These are phyloP conservation scores for Puccinia horiana DNA, from an alignment of 1,284 basidiomycete species.

Conservation along the genomic window DNA sequence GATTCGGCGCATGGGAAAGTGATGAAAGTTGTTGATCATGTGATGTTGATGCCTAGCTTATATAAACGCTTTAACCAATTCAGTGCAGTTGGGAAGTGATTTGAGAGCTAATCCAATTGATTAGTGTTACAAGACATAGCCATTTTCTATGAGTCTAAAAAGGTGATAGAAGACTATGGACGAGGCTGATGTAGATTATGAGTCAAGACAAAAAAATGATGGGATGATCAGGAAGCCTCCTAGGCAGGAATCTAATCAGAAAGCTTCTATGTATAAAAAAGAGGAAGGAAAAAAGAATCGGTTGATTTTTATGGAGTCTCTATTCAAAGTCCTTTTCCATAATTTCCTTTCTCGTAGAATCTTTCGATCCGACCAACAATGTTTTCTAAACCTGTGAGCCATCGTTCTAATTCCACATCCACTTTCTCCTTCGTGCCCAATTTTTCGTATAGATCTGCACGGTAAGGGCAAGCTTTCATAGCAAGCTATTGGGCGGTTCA, in stretches of 20 bases:
- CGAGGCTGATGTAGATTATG: neutral
- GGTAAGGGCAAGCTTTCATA: constrained; percentile 95
- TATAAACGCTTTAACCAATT: no score
- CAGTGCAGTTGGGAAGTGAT: no score
- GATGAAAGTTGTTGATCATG: no score
- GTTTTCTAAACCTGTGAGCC: constrained; percentile 64
- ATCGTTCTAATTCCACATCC: constrained; percentile 70
- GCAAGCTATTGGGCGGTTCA: constrained; percentile 64
- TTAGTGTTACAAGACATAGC: no score
- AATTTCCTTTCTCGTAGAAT: constrained; percentile 45
- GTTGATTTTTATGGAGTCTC: neutral
- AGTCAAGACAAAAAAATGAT: neutral
- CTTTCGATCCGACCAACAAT: constrained; percentile 37
- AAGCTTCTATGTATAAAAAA: neutral
- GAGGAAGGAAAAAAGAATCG: neutral
- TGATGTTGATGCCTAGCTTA: no score
- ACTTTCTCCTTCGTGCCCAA: constrained; percentile 76
- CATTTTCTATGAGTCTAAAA: no score
- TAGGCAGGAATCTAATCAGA: neutral
- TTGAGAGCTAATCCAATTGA: no score
- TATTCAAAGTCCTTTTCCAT: constrained; percentile 48
- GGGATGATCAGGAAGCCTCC: neutral
- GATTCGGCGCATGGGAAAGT: no score
- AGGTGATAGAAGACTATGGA: neutral
- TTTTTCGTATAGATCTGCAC: constrained; percentile 83